These are phyloP conservation scores for Phytophthora pini DNA, from an alignment of 352 stramenopile species.

Conservation along the genomic window DNA sequence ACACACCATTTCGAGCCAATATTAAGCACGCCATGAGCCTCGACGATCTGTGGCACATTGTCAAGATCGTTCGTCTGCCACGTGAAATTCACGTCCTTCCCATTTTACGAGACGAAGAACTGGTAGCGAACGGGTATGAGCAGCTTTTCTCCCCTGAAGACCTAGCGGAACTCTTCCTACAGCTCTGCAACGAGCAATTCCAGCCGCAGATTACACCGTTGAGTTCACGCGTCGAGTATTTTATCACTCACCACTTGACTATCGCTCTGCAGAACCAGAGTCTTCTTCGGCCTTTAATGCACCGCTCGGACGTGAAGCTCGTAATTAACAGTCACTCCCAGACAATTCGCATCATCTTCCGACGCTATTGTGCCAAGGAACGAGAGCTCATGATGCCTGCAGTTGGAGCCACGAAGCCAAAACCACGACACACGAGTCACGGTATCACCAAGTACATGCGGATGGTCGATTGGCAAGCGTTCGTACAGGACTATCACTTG, in stretches of 20 bases:
- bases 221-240: conserved; percentile 69
- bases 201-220: conserved; percentile 54
- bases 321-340: conserved; percentile 60
- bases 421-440: conserved; percentile 29
- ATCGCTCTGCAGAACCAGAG: conserved; percentile 60
- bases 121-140: conserved; percentile 46
- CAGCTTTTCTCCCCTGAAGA: conserved; percentile 72
- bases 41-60: conserved; percentile 73
- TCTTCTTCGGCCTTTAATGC: conserved; percentile 62
- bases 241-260: conserved; percentile 57
- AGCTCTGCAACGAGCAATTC: conserved; percentile 85
- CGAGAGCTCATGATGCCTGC: conserved; percentile 42
- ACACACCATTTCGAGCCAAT: conserved; percentile 49
- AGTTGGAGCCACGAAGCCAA: conserved; percentile 22
- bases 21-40: conserved; percentile 59
- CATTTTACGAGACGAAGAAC: conserved; percentile 61
- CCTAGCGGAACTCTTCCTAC: conserved; percentile 64
- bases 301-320: conserved; percentile 60
- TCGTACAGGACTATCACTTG: conserved; percentile 77
- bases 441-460: conserved; percentile 75
- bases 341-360: conserved; percentile 73
- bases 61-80: conserved; percentile 65
- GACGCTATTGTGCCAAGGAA: conserved; percentile 76
- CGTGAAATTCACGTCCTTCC: conserved; percentile 69
- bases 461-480: conserved; percentile 69